Base-by-base conservation (phyloP, 2,329 filamentous ascomycete species). In the Fusarium sp. region DNA sequence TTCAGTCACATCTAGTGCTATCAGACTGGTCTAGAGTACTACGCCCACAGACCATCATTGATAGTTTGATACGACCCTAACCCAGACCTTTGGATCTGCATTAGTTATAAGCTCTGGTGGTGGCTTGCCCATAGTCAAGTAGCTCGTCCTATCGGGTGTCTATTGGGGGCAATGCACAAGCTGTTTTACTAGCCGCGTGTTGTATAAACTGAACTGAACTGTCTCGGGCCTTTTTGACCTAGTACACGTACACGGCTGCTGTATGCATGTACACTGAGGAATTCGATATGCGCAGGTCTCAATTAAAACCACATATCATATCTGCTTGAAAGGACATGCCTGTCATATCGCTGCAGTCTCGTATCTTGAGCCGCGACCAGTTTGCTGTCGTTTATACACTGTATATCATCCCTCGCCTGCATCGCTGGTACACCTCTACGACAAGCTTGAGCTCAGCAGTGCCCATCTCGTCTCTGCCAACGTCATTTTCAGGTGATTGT, bases 401-500 rank as follows among this genome's bases (percentile, higher is more conserved):
- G 27, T 32, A 26, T 52, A n/a, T 10, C 23, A 27, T 40, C n/a
- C 44, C 59, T 50, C 54, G 56, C 64, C 54, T 64, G n/a, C 64
- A 49, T 50, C 54, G 50, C 42, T 54, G 18, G 32, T 23, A 48
- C 30, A 38, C 48, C 66, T 58, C 59, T 56, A 62, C 66, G 53
- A 42, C 26, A 18, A 44, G 41, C 35, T 41, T 18, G n/a, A 54
- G 32, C 26, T 54, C 37, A 54, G n/a, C 60, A 48, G 38, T 38
- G 40, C 26, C 40, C 37, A 32, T 27, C 50, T 42, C 42, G 10
- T 32, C 40, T 33, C 33, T 37, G 46, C 26, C 50, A 17, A 68
- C 62, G 62, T 63, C 69, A 60, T 60, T 55, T 37, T 64, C 40
- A 30, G 38, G 57, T 46, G 15, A 65, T 54, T 69, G 53, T 45